Evolutionary conservation across 2,329 filamentous ascomycete genomes (phyloP).

Genomic region (Sclerotinia spermophila): DNA sequence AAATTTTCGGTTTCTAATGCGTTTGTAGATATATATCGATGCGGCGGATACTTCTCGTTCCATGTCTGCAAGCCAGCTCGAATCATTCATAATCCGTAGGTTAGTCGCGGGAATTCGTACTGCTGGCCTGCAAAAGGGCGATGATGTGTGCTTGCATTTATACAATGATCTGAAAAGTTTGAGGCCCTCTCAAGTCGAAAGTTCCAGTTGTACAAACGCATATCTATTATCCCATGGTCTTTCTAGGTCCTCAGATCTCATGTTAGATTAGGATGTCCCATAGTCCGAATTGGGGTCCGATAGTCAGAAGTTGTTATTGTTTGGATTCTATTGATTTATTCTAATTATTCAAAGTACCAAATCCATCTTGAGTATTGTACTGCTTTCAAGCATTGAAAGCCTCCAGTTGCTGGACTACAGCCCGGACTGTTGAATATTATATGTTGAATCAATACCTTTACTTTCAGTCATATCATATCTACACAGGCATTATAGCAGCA

Average conservation of each 20-base stretch:
- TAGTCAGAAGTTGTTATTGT: too few relatives aligned
- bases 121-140: slow-evolving; percentile 30
- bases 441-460: background rate
- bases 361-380: too few relatives aligned
- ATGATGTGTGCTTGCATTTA: slow-evolving; percentile 35
- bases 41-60: slow-evolving; percentile 27
- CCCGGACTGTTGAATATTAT: too few relatives aligned
- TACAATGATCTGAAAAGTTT: slow-evolving; percentile 33
- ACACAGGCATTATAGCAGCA: slow-evolving; percentile 32
- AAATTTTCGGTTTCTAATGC: slow-evolving; percentile 3
- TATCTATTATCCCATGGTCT: slow-evolving; percentile 31
- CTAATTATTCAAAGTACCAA: too few relatives aligned
- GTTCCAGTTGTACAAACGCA: slow-evolving; percentile 1
- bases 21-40: slow-evolving; percentile 33
- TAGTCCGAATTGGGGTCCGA: too few relatives aligned
- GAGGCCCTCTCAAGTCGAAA: background rate
- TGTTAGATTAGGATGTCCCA: too few relatives aligned
- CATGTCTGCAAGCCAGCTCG: slow-evolving; percentile 32
- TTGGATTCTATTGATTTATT: too few relatives aligned
- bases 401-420: too few relatives aligned
- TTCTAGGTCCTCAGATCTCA: slow-evolving; percentile 22
- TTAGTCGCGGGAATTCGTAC: slow-evolving; percentile 33
- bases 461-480: slow-evolving; percentile 4
- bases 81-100: slow-evolving; percentile 27
- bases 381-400: too few relatives aligned